Evolutionary conservation across 1,139 yeast species (phyloP).

Genomic region (Yamadazyma pseudoaaseri): DNA sequence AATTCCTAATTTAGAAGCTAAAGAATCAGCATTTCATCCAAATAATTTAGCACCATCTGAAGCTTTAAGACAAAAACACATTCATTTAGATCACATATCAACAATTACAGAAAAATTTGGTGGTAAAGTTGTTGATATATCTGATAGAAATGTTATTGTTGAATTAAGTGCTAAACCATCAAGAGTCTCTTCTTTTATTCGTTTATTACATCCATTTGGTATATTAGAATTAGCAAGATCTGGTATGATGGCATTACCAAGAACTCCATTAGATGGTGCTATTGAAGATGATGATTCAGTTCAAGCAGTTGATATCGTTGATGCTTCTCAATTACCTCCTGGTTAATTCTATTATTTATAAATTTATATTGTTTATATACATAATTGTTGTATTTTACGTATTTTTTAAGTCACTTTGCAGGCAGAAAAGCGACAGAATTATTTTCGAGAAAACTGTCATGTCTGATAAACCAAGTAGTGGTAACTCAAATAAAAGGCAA

Average conservation of each 20-base stretch:
- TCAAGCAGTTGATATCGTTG: slow-evolving; percentile 71
- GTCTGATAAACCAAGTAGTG: too few relatives aligned
- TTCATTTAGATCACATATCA: slow-evolving; percentile 81
- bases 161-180: slow-evolving; percentile 94
- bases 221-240: slow-evolving; percentile 94
- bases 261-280: slow-evolving; percentile 76
- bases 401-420: too few relatives aligned
- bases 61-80: slow-evolving; percentile 90
- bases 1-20: slow-evolving; percentile 49
- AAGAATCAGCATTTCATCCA: slow-evolving; percentile 73
- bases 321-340: slow-evolving; percentile 86
- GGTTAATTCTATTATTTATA: too few relatives aligned
- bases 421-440: too few relatives aligned
- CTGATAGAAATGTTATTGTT: slow-evolving; percentile 90
- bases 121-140: slow-evolving; percentile 87
- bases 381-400: background rate
- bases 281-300: slow-evolving; percentile 46
- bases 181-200: slow-evolving; percentile 81
- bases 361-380: too few relatives aligned
- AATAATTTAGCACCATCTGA: slow-evolving; percentile 87
- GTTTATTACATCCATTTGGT: slow-evolving; percentile 92
- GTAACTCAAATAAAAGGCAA: too few relatives aligned
- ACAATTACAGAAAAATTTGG: slow-evolving; percentile 84
- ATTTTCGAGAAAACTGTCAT: too few relatives aligned
- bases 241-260: slow-evolving; percentile 98